Evolutionary conservation across 202 grass and related monocot genomes (phyloP), one percentile per base, ranked within the genome.

Genomic region (Carex sylvatica): DNA sequence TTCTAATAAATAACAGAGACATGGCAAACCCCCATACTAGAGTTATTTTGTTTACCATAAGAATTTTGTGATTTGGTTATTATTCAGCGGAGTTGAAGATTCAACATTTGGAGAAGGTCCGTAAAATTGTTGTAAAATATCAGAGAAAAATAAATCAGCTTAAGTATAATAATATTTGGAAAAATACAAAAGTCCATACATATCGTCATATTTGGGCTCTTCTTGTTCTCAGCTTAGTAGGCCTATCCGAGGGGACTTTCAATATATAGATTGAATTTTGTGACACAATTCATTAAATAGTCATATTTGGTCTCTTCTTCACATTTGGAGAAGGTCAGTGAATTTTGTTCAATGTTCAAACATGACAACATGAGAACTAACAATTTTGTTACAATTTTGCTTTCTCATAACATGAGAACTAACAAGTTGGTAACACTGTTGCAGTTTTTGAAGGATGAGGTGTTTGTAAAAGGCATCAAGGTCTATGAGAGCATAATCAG

Each of bases 371-470:
- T 76, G 56, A 68, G 61, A 68, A 53, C 52, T 26, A 62, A 83
- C 15, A 54, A 3, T n/a, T n/a, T n/a, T n/a, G n/a, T n/a, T n/a
- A n/a, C n/a, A n/a, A n/a, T n/a, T n/a, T 74, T 28, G 70, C 10
- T 23, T 52, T 26, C 51, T 13, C 53, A 56, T 26, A 47, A 23
- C 7, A 22, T 76, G 56, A 68, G 61, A 68, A 53, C 52, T 26
- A 62, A 83, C 15, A 54, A 3, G 42, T 3, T 79, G 3, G 35
- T 15, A 8, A 33, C 30, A 59, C 2, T 18, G 8, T 52, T 67
- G 52, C 91, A 99, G 93, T 99, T 92, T 85, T 82, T 95, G 83
- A 88, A 90, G 89, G 92, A 93, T 51, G 91, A 88, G 24, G 88
- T 98, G 60, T 95, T 92, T 86, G 68, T 95, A 56, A 83, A 86